These are phyloP conservation scores for Chlamydomonas incerta DNA, from an alignment of 139 green algal genomes.

Conservation along the genomic window DNA sequence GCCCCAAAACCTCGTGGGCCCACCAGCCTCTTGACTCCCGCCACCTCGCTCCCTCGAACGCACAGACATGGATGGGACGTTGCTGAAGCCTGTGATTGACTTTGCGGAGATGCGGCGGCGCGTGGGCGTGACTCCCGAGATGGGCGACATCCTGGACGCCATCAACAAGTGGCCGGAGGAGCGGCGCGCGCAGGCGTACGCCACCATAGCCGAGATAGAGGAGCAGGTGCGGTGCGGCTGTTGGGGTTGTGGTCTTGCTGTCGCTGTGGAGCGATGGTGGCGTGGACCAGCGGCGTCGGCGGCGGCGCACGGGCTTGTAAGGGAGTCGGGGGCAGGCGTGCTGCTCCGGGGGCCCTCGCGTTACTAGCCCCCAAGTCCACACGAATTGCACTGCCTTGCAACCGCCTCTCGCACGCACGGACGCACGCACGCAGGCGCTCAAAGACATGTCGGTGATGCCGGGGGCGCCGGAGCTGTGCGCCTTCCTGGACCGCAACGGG, in stretches of 20 bases:
- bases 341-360: too few species aligned
- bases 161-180: slow-evolving; percentile 61
- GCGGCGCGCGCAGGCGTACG: slow-evolving; percentile 32
- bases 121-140: slow-evolving; percentile 11
- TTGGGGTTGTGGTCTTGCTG: too few species aligned
- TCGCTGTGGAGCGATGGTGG: not conserved
- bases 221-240: slow-evolving; percentile 40
- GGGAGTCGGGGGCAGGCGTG: too few species aligned
- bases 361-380: too few species aligned
- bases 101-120: slow-evolving; percentile 66
- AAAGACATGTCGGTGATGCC: slow-evolving; percentile 84
- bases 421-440: slow-evolving; percentile 60
- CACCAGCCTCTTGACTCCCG: too few species aligned
- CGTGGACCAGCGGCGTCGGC: too few species aligned
- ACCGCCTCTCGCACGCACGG: too few species aligned
- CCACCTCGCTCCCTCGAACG: too few species aligned
- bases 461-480: slow-evolving; percentile 73
- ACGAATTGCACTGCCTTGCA: too few species aligned
- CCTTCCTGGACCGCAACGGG: slow-evolving; percentile 61
- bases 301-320: too few species aligned
- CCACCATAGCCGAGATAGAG: slow-evolving; percentile 68
- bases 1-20: too few species aligned
- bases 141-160: slow-evolving; percentile 69
- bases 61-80: slow-evolving; percentile 55
- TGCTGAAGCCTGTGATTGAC: slow-evolving; percentile 67